Evolutionary conservation across 2,329 filamentous ascomycete species (phyloP), one percentile per base, ranked within the genome.

Genomic region (Paecilomyces fulvus): DNA sequence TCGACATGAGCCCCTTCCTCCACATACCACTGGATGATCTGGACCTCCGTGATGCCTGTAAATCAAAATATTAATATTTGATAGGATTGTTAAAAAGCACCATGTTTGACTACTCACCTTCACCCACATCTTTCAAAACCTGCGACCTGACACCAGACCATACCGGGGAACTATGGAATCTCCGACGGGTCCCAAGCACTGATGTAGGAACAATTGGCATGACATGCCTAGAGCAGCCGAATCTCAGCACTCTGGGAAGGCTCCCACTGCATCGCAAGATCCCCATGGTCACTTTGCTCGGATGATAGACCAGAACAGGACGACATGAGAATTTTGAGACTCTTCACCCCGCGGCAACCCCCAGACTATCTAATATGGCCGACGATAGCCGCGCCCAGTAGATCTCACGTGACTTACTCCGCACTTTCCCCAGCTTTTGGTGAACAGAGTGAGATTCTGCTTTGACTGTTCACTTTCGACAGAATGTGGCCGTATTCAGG

Each of bases 21-120:
- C 63, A 99, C 92, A 72, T 97, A 99, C 94, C 94, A 99, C 78
- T 99, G 94, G 67, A 97, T 97, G 67, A 99, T 90, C 75, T 99
- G 94, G 69, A 94, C 96, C 77, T 99, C 94, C 70, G 94, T 92
- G 67, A 97, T 99, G 55, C 94, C 94, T 94, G 52, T 23, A 49
- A n/a, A 54, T 28, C 17, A 46, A 21, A 51, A 58, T 20, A 21
- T 59, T 65, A 49, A 68, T 60, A 55, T 56, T 65, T 49, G 7
- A 56, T 48, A 10, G 5, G n/a, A 56, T 55, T 37, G 28, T 3
- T 12, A 33, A 14, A 11, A 31, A 5, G n/a, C 9, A 30, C 30
- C 7, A 11, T 25, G 3, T 1, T 23, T 20, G 9, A n/a, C 12
- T 43, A 46, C 66, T 53, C 59, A 75, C 73, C 73, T 64, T 75